phyloP scores from a whole-genome alignment of 2,329 filamentous ascomycete species.

The Alternaria viburni region DNA sequence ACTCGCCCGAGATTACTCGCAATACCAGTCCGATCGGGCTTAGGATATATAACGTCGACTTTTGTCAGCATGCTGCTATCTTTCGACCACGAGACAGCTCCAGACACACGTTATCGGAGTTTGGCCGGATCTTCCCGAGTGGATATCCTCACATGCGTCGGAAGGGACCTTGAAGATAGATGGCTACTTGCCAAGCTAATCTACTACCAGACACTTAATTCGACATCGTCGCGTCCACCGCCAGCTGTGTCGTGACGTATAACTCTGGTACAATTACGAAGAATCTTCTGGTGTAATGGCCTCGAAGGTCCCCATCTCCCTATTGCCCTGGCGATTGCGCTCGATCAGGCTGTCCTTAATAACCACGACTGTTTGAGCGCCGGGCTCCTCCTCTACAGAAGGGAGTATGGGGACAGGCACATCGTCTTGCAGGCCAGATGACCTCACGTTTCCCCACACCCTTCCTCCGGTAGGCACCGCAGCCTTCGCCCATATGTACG shows the following conservation, averaged over 20 bases:
- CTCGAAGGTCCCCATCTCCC: background rate
- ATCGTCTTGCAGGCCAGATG: constrained; percentile 29
- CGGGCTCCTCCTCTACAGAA: constrained; percentile 14
- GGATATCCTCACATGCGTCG: background rate
- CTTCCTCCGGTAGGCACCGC: background rate
- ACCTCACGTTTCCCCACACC: constrained; percentile 30
- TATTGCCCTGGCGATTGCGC: background rate
- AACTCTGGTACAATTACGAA: background rate
- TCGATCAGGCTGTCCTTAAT: constrained; percentile 28
- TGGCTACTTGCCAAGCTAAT: background rate
- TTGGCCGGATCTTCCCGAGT: constrained; percentile 1
- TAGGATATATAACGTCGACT: background rate
- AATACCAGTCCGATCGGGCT: background rate
- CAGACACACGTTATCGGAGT: background rate
- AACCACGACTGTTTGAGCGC: constrained; percentile 22
- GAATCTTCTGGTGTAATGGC: background rate
- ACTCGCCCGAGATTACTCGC: background rate
- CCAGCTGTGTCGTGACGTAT: background rate
- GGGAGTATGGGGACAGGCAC: constrained; percentile 26
- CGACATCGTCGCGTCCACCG: background rate
- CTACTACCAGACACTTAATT: background rate
- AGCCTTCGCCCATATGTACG: constrained; percentile 28
- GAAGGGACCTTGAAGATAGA: background rate
- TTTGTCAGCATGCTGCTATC: background rate
- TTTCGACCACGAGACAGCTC: background rate